These are phyloP conservation scores for Geranium incanum DNA, from an alignment of 441 rosid genomes.

Conservation along the genomic window DNA sequence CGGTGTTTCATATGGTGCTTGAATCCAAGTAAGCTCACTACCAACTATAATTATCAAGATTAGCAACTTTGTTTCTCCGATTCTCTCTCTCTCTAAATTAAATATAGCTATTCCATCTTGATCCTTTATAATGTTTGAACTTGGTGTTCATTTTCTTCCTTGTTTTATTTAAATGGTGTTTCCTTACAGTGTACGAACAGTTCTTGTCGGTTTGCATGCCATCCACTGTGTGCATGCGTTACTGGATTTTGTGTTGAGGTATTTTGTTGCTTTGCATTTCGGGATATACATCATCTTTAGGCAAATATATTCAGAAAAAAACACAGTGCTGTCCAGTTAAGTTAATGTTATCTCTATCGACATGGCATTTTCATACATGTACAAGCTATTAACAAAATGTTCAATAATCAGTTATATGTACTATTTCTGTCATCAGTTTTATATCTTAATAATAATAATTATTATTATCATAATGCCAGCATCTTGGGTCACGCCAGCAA, in stretches of 20 bases:
- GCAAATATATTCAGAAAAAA: neutral
- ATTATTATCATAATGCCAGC: constrained; percentile 7
- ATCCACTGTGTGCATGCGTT: constrained; percentile 98
- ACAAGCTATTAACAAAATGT: neutral
- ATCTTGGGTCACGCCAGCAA: constrained; percentile 61
- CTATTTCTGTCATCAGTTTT: neutral
- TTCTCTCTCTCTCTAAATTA: neutral
- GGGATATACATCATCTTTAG: constrained; percentile 4
- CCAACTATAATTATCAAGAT: neutral
- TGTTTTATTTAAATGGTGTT: neutral
- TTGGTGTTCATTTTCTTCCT: neutral
- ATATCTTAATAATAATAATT: neutral
- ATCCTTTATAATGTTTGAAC: neutral
- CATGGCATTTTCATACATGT: neutral
- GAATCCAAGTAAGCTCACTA: constrained; percentile 69
- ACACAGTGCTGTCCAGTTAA: neutral
- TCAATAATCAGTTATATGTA: neutral
- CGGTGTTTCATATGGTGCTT: constrained; percentile 90
- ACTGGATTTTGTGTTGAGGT: constrained; percentile 99
- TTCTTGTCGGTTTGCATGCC: constrained; percentile 90
- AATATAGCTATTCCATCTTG: neutral
- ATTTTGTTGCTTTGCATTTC: constrained; percentile 21
- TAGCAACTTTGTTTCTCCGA: neutral
- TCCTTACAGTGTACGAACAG: constrained; percentile 76
- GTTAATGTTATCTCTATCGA: neutral